Evolutionary conservation across 2,329 filamentous ascomycete genomes (phyloP), one percentile per base, ranked within the genome.

Genomic region (Waltergamsia citrina): DNA sequence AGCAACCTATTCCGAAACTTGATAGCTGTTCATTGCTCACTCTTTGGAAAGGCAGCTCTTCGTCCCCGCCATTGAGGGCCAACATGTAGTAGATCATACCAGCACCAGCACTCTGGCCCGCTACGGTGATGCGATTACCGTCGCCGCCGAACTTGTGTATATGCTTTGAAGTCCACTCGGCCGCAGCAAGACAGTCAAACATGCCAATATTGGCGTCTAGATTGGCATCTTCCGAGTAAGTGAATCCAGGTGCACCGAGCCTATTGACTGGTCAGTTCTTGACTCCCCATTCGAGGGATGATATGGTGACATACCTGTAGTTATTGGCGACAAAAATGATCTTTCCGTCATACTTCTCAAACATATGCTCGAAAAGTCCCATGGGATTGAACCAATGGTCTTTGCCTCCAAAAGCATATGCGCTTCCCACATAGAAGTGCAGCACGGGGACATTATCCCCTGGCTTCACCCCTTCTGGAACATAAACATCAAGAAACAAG

Each of bases 61-160:
- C 44, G 17, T 46, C 46, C 3, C 65, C 67, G 8, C 56, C 45
- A 11, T 47, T 43, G 56, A 18, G 69, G 3, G 39, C 74, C 39
- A 74, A 64, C 36, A 75, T 69, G 42, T 74, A 68, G 51, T 71
- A 59, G 37, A 76, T 62, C 4, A 62, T 67, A 1, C 67, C 68
- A 7, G 56, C 45, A 0, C 54, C 53, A 0, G 54, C 53, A 4
- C 52, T 55, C 37, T 57, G 47, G 4, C 54, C 53, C 5, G 48
- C 40, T 11, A 53, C 47, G 14, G 54, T 56, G 11, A 57, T 54
- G 14, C 47, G 51, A 2, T 29, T 24, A 3, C 48, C 40, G 7
- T 47, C 43, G 1, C 52, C 49, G 3, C 53, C 53, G 11, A 56
- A 57, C 4, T 35, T 37, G 26, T 35, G 33, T 12, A 56, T 49